Percentiles rank a stretch among this genome's conserved stretches.
phyloP scores from a whole-genome alignment of 192 early-diverging fungal genomes.

The Rhizophagus sp. region DNA sequence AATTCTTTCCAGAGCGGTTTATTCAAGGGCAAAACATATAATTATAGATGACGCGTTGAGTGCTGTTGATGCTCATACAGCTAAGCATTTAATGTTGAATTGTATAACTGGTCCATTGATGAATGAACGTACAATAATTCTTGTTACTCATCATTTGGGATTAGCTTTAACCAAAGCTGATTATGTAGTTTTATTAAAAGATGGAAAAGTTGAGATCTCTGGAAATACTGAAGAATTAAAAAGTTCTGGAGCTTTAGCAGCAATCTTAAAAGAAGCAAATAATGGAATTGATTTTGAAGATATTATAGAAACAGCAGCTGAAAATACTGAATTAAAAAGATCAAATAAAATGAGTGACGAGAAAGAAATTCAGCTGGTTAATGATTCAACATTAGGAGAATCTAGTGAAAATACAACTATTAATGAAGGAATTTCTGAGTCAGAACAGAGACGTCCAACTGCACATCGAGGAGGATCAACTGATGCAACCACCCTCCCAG shows the following conservation, averaged over 20 bases:
- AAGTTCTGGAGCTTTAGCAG: neutral
- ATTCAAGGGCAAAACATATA: slow-evolving; percentile 61
- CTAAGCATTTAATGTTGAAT: slow-evolving; percentile 74
- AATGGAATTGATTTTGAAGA: neutral
- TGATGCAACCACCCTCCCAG: slow-evolving; percentile 16
- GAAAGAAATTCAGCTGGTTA: too few relatives aligned
- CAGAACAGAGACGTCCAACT: too few relatives aligned
- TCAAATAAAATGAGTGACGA: too few relatives aligned
- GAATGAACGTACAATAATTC: slow-evolving; percentile 71
- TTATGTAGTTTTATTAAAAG: slow-evolving; percentile 19
- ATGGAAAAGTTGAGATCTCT: slow-evolving; percentile 41
- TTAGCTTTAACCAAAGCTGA: slow-evolving; percentile 27
- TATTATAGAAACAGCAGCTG: neutral
- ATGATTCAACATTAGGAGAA: too few relatives aligned
- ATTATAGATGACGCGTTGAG: slow-evolving; percentile 87
- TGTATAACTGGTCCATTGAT: slow-evolving; percentile 75
- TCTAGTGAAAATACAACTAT: slow-evolving; percentile 30
- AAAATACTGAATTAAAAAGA: too few relatives aligned
- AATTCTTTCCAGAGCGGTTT: slow-evolving; percentile 66
- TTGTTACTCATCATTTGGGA: slow-evolving; percentile 87
- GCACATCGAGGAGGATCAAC: slow-evolving; percentile 36
- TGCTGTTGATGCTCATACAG: slow-evolving; percentile 95
- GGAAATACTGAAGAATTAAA: slow-evolving; percentile 35
- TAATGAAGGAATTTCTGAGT: slow-evolving; percentile 40
- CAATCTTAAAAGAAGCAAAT: neutral